These are phyloP conservation scores for Pythium coloratum DNA, from an alignment of 352 stramenopile species.

Conservation along the genomic window DNA sequence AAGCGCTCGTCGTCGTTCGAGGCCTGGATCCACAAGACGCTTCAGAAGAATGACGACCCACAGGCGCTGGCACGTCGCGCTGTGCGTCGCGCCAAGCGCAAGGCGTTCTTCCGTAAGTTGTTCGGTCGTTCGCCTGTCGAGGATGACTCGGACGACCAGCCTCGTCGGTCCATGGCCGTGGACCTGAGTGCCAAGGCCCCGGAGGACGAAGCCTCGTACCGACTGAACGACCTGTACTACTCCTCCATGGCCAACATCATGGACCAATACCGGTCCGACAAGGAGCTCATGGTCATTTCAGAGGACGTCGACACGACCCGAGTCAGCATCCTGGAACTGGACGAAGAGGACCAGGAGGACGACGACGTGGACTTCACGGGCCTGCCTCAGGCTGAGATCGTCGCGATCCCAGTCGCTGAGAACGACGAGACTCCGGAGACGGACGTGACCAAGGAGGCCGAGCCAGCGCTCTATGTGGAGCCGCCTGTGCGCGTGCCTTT, in stretches of 20 bases:
- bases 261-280: conserved; percentile 22
- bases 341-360: conserved; percentile 13
- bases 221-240: conserved; percentile 20
- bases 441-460: neutral
- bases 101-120: conserved; percentile 24
- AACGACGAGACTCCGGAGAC: neutral
- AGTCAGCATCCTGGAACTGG: conserved; percentile 26
- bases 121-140: conserved; percentile 4
- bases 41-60: conserved; percentile 12
- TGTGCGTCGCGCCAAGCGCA: conserved; percentile 21
- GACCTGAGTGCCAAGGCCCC: conserved; percentile 3
- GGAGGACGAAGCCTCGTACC: conserved; percentile 10
- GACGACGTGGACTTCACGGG: conserved; percentile 6
- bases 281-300: conserved; percentile 11
- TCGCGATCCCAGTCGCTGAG: conserved; percentile 2
- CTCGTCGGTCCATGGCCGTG: neutral
- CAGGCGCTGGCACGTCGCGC: conserved; percentile 13
- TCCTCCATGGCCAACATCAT: conserved; percentile 22
- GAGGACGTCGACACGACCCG: conserved; percentile 6
- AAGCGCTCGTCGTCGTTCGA: conserved; percentile 23
- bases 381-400: conserved; percentile 16
- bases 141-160: neutral
- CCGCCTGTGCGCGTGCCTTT: conserved; percentile 55
- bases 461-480: conserved; percentile 11
- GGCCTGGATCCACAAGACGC: conserved; percentile 18